Evolutionary conservation across 805 yeast species (phyloP).

Genomic region (Myxozyma udenii): DNA sequence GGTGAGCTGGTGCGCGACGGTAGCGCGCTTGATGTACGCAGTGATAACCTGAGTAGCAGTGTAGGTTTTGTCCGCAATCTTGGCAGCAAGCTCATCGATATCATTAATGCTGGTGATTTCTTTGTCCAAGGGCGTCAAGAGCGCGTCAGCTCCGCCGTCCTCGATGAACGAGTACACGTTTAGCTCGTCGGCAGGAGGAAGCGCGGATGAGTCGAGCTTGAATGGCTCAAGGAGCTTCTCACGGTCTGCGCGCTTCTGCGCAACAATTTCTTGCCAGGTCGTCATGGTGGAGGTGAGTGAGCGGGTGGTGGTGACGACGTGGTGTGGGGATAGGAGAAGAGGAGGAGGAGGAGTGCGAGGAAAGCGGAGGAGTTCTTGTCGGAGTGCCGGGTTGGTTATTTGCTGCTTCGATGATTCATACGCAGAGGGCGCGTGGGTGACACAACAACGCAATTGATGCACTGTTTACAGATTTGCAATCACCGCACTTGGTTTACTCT

Average conservation of each 20-base stretch:
- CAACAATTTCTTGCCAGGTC: conserved; percentile 31
- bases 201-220: conserved; percentile 25
- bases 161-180: conserved; percentile 31
- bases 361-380: no score
- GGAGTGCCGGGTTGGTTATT: background rate
- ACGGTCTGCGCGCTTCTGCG: conserved; percentile 29
- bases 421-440: no score
- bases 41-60: conserved; percentile 47
- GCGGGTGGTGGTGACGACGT: background rate
- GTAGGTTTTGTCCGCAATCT: conserved; percentile 37
- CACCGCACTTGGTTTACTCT: no score
- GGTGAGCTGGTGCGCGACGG: conserved; percentile 30
- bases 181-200: conserved; percentile 28
- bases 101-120: conserved; percentile 33
- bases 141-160: conserved; percentile 22
- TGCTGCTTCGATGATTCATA: background rate
- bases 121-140: conserved; percentile 31
- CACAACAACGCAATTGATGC: no score
- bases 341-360: background rate
- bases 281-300: conserved; percentile 11
- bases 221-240: conserved; percentile 31
- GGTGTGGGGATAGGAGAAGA: background rate
- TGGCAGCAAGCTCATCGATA: conserved; percentile 24
- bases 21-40: conserved; percentile 40
- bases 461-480: no score